These are phyloP conservation scores for Colletotrichum ledebouriae DNA, from an alignment of 2,329 filamentous ascomycete species.

Conservation along the genomic window DNA sequence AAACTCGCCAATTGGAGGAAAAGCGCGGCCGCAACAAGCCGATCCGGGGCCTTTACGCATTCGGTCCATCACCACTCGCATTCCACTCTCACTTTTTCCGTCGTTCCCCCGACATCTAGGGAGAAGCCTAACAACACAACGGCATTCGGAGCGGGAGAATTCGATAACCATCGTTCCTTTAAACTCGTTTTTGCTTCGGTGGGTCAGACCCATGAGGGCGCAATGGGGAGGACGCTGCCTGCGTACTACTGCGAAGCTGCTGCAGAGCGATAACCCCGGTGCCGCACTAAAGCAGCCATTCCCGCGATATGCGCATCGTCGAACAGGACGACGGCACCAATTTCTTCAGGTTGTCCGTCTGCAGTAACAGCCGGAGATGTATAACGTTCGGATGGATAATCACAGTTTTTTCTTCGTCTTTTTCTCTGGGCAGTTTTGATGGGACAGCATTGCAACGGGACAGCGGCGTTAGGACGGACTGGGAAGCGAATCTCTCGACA, in stretches of 20 bases:
- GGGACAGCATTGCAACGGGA: slow-evolving; percentile 4
- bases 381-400: slow-evolving; percentile 10
- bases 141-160: background rate
- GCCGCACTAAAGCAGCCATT: slow-evolving; percentile 31
- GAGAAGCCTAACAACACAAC: background rate
- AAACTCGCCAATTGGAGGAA: background rate
- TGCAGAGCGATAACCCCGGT: slow-evolving; percentile 22
- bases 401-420: background rate
- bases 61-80: slow-evolving; percentile 30
- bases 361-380: background rate
- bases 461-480: background rate
- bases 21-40: background rate
- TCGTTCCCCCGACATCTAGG: no score
- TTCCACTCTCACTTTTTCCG: no score
- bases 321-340: background rate
- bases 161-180: background rate
- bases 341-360: background rate
- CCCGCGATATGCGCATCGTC: slow-evolving; percentile 5
- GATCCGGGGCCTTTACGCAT: slow-evolving; percentile 14
- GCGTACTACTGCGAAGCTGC: slow-evolving; percentile 11
- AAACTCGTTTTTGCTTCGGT: background rate
- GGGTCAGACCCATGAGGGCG: background rate
- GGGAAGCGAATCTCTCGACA: background rate
- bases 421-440: background rate
- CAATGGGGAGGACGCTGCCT: background rate